These are phyloP conservation scores for Rubia tinctorum DNA, from an alignment of 305 asterid species.

Conservation along the genomic window DNA sequence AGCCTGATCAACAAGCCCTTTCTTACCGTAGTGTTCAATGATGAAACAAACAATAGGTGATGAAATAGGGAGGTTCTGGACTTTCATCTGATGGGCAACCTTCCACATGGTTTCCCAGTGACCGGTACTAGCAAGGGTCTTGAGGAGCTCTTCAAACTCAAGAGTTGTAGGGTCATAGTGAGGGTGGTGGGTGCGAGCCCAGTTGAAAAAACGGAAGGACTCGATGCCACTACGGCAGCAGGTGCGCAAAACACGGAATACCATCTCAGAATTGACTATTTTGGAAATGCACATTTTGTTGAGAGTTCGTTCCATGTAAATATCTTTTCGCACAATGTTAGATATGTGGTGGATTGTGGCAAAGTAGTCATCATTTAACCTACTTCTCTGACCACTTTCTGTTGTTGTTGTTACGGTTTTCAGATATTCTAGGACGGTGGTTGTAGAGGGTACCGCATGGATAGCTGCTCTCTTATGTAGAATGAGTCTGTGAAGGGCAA, in stretches of 20 bases:
- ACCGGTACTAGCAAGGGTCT: constrained; percentile 62
- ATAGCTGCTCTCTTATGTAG: constrained; percentile 25
- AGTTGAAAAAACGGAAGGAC: constrained; percentile 87
- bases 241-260: constrained; percentile 74
- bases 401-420: constrained; percentile 33
- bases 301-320: constrained; percentile 89
- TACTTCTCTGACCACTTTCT: constrained; percentile 30
- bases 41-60: constrained; percentile 73
- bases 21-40: constrained; percentile 84
- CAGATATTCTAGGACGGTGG: constrained; percentile 22
- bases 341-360: constrained; percentile 88
- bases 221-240: constrained; percentile 71
- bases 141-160: constrained; percentile 88
- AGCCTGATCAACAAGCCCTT: constrained; percentile 81
- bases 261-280: constrained; percentile 80
- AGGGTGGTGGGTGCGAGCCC: constrained; percentile 88
- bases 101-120: constrained; percentile 99
- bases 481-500: constrained; percentile 19
- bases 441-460: constrained; percentile 11
- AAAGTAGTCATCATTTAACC: constrained; percentile 76
- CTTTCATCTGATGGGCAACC: constrained; percentile 76
- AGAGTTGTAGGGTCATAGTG: constrained; percentile 89
- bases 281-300: constrained; percentile 71
- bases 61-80: constrained; percentile 52
- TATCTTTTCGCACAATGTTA: constrained; percentile 85